Evolutionary conservation across 140 eudicot species (phyloP), one percentile per base, ranked within the genome.

Genomic region (Ambrosia hybrid): DNA sequence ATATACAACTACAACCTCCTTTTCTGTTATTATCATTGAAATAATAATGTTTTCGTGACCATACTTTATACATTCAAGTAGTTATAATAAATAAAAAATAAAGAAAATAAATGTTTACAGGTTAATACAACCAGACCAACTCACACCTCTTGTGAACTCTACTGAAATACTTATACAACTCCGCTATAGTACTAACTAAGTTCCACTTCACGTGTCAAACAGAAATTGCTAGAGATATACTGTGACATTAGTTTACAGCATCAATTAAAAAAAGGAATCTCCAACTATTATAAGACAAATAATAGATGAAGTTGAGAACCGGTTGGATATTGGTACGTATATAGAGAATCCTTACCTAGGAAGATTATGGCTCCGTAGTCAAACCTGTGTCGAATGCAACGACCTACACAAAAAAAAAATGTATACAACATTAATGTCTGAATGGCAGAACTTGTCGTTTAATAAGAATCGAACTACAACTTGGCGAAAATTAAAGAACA

Each of bases 301-400:
- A 33, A 63, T 14, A 7, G n/a, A 14, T 12, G 34, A n/a, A 9
- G 17, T n/a, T 73, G 60, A 34, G 15, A 51, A 60, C 16, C 36
- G 13, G 9, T 16, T 74, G 55, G 41, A 51, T 51, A 38, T 10
- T n/a, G 30, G 34, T 51, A 64, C 52, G 52, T 37, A 48, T 7
- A n/a, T 3, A 17, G 3, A 41, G 57, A 74, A 62, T 4, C 59
- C 52, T 52, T 89, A 93, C 98, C 98, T 74, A 93, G 76, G 57
- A 87, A 90, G 79, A 93, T 90, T 80, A 93, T 73, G 76, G 98
- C 98, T 70, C 98, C 98, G 84, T 90, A 90, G 83, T 93, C 98
- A 13, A 72, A 81, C 75, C 83, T 93, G 77, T 93, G 98, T 17
- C 98, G 86, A 68, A 93, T 93, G 83, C 98, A 93, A 53, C 97